phyloP scores from a whole-genome alignment of 768 basidiomycete species.

The Calvatia gigantea region DNA sequence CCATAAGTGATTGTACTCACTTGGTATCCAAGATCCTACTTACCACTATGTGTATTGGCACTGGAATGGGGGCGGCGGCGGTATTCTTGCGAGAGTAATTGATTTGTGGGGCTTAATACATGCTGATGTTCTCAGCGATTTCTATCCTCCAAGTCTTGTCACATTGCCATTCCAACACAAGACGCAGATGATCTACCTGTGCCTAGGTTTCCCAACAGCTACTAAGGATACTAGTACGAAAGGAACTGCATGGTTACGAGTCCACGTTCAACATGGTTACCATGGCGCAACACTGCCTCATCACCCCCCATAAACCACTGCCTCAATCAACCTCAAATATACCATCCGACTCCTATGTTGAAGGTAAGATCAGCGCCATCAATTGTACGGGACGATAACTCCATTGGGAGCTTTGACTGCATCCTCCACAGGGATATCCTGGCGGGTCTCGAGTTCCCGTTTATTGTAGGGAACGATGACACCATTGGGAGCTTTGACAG shows the following conservation, averaged over 20 bases:
- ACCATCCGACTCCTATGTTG: neutral
- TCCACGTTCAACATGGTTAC: neutral
- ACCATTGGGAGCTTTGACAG: conserved; percentile 25
- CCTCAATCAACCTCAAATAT: neutral
- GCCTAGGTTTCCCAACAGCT: conserved; percentile 4
- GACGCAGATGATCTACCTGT: conserved; percentile 7
- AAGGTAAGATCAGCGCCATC: neutral
- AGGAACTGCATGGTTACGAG: neutral
- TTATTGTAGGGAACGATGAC: conserved; percentile 22
- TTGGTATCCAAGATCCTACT: conserved; percentile 54
- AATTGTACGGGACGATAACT: conserved; percentile 7
- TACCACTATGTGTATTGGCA: conserved; percentile 89
- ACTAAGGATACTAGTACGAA: conserved; percentile 7
- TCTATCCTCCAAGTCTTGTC: conserved; percentile 7
- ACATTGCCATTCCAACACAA: conserved; percentile 8
- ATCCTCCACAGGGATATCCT: conserved; percentile 18
- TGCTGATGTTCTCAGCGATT: neutral
- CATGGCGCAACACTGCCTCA: neutral
- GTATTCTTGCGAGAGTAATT: conserved; percentile 59
- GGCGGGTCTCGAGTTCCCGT: conserved; percentile 14
- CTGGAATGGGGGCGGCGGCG: conserved; percentile 89
- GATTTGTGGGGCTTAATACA: neutral
- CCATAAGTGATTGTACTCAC: conserved; percentile 4
- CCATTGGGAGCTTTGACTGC: conserved; percentile 18
- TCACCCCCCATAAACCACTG: neutral